Conservation (phyloP, 768 basidiomycete species). For the Galerina sulciceps region DNA sequence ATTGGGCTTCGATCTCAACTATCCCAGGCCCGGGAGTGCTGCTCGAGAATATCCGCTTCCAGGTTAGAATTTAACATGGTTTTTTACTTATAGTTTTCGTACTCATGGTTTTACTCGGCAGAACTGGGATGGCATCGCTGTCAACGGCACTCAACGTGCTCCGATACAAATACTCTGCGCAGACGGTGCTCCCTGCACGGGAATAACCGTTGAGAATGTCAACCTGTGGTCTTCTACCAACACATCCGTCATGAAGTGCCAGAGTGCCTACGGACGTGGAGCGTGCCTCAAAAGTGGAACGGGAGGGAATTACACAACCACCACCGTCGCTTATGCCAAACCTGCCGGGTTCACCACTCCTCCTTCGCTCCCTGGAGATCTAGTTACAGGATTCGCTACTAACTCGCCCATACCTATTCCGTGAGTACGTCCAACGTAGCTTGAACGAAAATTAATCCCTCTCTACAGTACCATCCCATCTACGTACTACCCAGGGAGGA, state of each 20-base stretch:
- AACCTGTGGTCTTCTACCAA: constrained; percentile 2
- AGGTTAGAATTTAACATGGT: not conserved
- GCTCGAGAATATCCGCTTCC: not conserved
- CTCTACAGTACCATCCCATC: not conserved
- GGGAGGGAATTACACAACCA: not conserved
- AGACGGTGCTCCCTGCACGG: constrained; percentile 1
- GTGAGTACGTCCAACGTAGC: not conserved
- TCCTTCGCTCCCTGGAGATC: not conserved
- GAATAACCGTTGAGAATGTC: not conserved
- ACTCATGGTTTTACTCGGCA: not conserved
- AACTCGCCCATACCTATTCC: constrained; percentile 3
- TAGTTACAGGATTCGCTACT: not conserved
- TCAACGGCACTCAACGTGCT: not conserved
- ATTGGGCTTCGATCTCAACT: not conserved
- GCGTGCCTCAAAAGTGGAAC: not conserved
- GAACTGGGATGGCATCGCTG: constrained; percentile 1
- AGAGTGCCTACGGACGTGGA: not conserved
- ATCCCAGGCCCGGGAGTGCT: not conserved
- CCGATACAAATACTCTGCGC: constrained; percentile 1
- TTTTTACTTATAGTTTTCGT: too few relatives aligned
- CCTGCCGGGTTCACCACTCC: constrained; percentile 1
- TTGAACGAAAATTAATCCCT: not conserved
- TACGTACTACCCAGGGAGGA: not conserved
- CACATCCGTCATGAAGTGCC: not conserved
- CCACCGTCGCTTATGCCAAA: not conserved